Base-by-base conservation (phyloP, 2,329 filamentous ascomycete species). In the Colletotrichum viniferum region DNA sequence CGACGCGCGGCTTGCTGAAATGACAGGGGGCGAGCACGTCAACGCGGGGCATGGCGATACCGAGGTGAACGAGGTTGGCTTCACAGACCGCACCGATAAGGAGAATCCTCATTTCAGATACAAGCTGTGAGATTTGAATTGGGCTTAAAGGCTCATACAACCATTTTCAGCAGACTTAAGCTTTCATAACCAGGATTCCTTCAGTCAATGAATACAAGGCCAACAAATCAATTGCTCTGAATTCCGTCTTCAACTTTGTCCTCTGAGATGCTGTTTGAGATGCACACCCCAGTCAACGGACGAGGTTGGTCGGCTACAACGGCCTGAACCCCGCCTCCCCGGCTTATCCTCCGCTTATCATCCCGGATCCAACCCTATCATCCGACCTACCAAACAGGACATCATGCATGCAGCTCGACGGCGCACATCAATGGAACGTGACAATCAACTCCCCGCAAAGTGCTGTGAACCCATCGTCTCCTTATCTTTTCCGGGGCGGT, bases 341-440 rank as follows among this genome's bases (percentile, higher is more conserved):
- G 21, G 61, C 34, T 61, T 63, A 43, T 56, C 64, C 64, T 43
- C 16, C 30, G 52, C 69, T 74, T 72, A 74, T 72, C 69, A 63
- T 32, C 30, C 62, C 38, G 30, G 36, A 72, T 72, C 69, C 30
- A 52, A 28, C 32, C 55, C 55, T 69, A 69, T 69, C 66, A 69
- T n/a, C 34, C 36, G 55, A 55, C 55, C 7, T 55, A 7, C n/a
- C 61, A 34, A 62, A 43, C 21, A 74, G 48, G 52, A 32, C 34
- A 48, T 32, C 36, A 72, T 62, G 72, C 36, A 72, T 62, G 72
- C 72, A 66, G 62, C 61, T 55, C n/a, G 18, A 28, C 71, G 56
- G 65, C 71, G 58, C 38, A 32, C 6, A 18, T 18, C 38, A 62
- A 71, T 62, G 72, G 32, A 58, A 63, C 69, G 55, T 74, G n/a